These are phyloP conservation scores for Pyrenochaeta sp. DNA, from an alignment of 2,329 filamentous ascomycete species.

Conservation along the genomic window DNA sequence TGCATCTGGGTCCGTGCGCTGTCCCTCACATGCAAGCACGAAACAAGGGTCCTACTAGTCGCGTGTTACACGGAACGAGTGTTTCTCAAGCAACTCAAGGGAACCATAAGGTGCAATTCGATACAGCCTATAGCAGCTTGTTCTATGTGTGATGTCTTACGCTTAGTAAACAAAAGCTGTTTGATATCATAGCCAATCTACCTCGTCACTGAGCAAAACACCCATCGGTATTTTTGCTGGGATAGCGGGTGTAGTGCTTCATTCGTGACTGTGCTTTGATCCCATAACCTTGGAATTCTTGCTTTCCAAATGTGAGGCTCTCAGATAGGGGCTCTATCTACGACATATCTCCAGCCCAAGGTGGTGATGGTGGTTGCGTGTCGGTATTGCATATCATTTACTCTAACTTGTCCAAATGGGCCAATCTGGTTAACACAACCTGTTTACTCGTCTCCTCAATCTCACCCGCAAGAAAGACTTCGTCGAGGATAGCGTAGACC, in stretches of 20 bases:
- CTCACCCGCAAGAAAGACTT: conserved; percentile 96
- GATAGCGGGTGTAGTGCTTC: too few relatives aligned
- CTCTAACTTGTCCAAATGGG: conserved; percentile 96
- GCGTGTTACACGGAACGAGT: conserved; percentile 3
- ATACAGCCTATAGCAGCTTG: too few relatives aligned
- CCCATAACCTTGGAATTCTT: too few relatives aligned
- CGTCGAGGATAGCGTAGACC: conserved; percentile 98
- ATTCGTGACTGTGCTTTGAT: too few relatives aligned
- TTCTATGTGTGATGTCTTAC: too few relatives aligned
- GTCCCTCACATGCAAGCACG: conserved; percentile 28
- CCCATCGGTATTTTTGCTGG: too few relatives aligned
- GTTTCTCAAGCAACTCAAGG: not conserved
- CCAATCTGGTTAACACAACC: conserved; percentile 90
- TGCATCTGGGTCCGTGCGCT: conserved; percentile 23
- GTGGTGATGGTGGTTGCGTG: not conserved
- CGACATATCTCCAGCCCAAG: not conserved
- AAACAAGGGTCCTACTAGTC: conserved; percentile 13
- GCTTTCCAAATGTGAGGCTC: too few relatives aligned
- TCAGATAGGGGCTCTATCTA: too few relatives aligned
- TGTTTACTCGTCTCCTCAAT: conserved; percentile 99
- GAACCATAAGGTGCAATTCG: not conserved
- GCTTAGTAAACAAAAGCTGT: too few relatives aligned
- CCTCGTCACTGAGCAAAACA: too few relatives aligned
- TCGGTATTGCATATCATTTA: conserved; percentile 49
- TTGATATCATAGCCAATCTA: too few relatives aligned